Conservation (phyloP, 306 rosid species). For the Quercus bicolor region DNA sequence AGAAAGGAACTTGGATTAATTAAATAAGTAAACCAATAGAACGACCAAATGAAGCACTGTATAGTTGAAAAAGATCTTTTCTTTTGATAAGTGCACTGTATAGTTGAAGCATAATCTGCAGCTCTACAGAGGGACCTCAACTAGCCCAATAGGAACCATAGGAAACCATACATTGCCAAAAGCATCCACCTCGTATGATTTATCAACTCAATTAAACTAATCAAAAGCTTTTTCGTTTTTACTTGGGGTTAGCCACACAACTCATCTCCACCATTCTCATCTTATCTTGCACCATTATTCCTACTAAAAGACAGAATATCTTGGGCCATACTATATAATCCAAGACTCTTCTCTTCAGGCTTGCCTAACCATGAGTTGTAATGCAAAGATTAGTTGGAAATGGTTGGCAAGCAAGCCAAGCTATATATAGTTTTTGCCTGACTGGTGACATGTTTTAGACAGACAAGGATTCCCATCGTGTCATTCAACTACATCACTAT, state of each 20-base stretch:
- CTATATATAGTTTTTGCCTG: neutral
- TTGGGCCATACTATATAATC: neutral
- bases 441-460: neutral
- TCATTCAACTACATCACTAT: neutral
- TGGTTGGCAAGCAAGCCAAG: neutral
- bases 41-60: neutral
- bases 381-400: neutral
- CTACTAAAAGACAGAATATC: neutral
- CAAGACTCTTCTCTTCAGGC: neutral
- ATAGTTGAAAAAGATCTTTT: no score
- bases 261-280: neutral
- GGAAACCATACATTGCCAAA: neutral
- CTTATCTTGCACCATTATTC: neutral
- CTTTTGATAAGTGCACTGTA: no score
- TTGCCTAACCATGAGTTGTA: neutral
- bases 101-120: neutral
- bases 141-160: neutral
- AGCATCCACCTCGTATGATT: neutral
- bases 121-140: neutral
- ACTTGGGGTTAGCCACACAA: neutral
- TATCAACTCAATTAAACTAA: neutral
- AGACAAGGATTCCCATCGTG: neutral
- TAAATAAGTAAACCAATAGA: neutral
- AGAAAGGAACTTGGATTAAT: neutral
- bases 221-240: neutral